phyloP scores from a whole-genome alignment of 768 basidiomycete species.

The Suillus clintonianus region DNA sequence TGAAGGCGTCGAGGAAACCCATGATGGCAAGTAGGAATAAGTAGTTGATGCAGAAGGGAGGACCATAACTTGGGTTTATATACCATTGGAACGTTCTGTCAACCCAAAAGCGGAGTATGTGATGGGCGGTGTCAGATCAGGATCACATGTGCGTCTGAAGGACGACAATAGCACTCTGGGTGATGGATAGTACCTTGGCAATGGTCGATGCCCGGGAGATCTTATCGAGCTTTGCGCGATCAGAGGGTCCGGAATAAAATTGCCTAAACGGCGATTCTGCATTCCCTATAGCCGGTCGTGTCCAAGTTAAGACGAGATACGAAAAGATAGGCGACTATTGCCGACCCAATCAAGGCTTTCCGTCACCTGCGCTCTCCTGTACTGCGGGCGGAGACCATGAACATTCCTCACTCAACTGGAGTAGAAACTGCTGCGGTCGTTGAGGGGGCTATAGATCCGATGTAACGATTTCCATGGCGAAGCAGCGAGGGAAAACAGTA shows the following conservation, averaged over 20 bases:
- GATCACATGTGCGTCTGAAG: slow-evolving; percentile 1
- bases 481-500: background rate
- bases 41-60: background rate
- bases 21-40: slow-evolving; percentile 2
- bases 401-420: background rate
- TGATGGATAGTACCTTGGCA: background rate
- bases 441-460: too few relatives aligned
- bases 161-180: background rate
- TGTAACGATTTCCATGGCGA: background rate
- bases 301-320: slow-evolving; percentile 6
- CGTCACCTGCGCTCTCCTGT: background rate
- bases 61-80: background rate
- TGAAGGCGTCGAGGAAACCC: slow-evolving; percentile 5
- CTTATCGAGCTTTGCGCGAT: background rate
- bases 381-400: background rate
- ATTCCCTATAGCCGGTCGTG: background rate
- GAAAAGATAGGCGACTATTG: background rate
- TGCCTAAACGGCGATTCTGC: background rate
- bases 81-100: background rate
- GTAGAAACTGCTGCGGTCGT: background rate
- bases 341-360: background rate
- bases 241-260: background rate
- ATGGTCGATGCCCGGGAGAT: background rate
- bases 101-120: slow-evolving; percentile 4
- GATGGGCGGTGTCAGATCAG: background rate